Evolutionary conservation across 75 land plant genomes (phyloP).

Genomic region (Pinus taeda): DNA sequence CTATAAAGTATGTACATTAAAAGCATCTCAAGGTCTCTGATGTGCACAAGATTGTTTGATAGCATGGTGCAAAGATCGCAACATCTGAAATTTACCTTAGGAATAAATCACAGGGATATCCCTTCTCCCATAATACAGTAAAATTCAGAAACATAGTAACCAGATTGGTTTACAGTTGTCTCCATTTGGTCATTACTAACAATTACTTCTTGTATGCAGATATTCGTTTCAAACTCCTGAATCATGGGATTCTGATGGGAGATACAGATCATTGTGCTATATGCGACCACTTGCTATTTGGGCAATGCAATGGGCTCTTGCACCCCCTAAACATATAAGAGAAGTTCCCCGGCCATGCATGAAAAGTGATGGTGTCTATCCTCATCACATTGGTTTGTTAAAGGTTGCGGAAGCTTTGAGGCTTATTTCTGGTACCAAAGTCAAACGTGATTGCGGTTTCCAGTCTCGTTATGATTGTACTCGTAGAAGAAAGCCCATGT

Average conservation of each 20-base stretch:
- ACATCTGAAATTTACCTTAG: no score
- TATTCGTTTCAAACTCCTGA: conserved; percentile 97
- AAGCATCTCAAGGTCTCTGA: not conserved
- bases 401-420: conserved; percentile 65
- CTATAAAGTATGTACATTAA: not conserved
- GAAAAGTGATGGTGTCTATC: conserved; percentile 14
- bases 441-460: conserved; percentile 23
- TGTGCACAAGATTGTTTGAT: no score
- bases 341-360: conserved; percentile 41
- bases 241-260: conserved; percentile 72
- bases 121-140: not conserved
- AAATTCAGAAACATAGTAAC: conserved; percentile 4
- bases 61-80: no score
- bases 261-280: conserved; percentile 77
- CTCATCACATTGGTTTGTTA: conserved; percentile 43
- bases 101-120: no score
- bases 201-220: conserved; percentile 27
- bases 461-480: conserved; percentile 46
- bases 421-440: conserved; percentile 34
- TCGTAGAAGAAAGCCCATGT: conserved; percentile 24
- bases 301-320: conserved; percentile 99
- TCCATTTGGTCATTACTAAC: not conserved
- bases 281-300: conserved; percentile 98
- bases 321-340: conserved; percentile 33
- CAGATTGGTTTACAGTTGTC: not conserved